Evolutionary conservation across 2,329 filamentous ascomycete species (phyloP), one percentile per base, ranked within the genome.

Genomic region (Sporothrix phasma): DNA sequence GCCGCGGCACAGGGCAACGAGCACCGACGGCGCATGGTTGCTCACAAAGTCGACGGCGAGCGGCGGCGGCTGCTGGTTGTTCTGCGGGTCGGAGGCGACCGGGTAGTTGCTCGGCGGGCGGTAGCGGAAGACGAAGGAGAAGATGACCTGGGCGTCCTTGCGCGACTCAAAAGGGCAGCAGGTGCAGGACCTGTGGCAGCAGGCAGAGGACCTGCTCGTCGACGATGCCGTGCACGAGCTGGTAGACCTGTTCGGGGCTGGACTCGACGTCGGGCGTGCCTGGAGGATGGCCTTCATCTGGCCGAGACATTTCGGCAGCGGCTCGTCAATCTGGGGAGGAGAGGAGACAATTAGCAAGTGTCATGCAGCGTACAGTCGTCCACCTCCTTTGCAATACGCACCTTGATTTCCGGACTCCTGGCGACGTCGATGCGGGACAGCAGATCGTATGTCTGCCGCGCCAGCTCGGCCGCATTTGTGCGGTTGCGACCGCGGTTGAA

Each of bases 271-370:
- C 94, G 76, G 90, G 90, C 66, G 92, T 96, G 69, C 93, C 94
- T 97, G 93, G 15, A 99, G 84, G 66, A 94, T 86, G 68, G 92
- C 79, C 76, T 97, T 97, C 88, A 97, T 96, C 75, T 96, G 90
- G 61, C 83, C 82, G 68, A 99, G 83, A 69, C 92, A 87, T 73
- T 91, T 90, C 58, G 90, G 88, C 67, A 96, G 81, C 17, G 67
- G 37, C 72, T 97, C 92, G 73, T 97, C 93, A 67, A 87, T 83
- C 92, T 96, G 70, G 60, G 4, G 6, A 19, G 39, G 13, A 13
- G 19, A 11, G 17, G 15, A 19, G 15, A 58, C 24, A 34, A 15
- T 62, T 19, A 24, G 19, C 13, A 22, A 13, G 5, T 7, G 26
- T 22, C 41, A 8, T 19, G 39, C 22, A 17, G 34, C n/a, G n/a